Evolutionary conservation across 2,329 filamentous ascomycete species (phyloP), one percentile per base, ranked within the genome.

Genomic region (Fusarium chuoi): DNA sequence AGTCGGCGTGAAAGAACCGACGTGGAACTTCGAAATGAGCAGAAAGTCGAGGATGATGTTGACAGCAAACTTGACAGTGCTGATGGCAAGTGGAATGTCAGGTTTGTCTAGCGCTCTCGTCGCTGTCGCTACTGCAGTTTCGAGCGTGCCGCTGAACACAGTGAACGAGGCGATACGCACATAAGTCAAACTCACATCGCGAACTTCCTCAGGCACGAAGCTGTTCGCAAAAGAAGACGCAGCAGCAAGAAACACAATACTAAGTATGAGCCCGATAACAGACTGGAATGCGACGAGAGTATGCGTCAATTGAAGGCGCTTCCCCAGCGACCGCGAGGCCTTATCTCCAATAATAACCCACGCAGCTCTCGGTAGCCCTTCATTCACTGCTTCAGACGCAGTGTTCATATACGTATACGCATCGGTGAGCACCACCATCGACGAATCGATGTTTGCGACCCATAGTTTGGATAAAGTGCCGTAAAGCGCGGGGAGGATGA

Each of bases 331-430:
- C 4, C 90, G 86, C 2, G 87, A 89, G 0, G 88, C 81, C 35
- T 86, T 87, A 80, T 94, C 90, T 13, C 90, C 91, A 64, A 94
- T 93, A 64, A 93, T 87, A 11, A 91, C 84, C 89, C 90, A 94
- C 0, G 91, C 86, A 0, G 91, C 89, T 28, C 91, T 86, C 0
- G 92, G 92, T 0, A 94, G 87, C 1, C 92, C 92, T 78, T 94
- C 92, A 72, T 94, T 94, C 22, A 94, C 80, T 0, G 93, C 91
- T 78, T 94, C 90, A 3, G 87, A 88, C 0, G 93, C 85, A 1
- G 90, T 87, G 26, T 88, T 86, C 67, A 94, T 92, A 79, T 94
- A 94, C 0, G 90, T 93, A 80, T 92, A 93, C 1, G 87, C 83
- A 15, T 83, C 81, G 7, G 80, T 82, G 13, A 81, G 81, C 4